Percentiles rank a stretch among this genome's conserved stretches.
phyloP scores from a whole-genome alignment of 495 filamentous ascomycete species.

The Aspergillus carlsbadensis region DNA sequence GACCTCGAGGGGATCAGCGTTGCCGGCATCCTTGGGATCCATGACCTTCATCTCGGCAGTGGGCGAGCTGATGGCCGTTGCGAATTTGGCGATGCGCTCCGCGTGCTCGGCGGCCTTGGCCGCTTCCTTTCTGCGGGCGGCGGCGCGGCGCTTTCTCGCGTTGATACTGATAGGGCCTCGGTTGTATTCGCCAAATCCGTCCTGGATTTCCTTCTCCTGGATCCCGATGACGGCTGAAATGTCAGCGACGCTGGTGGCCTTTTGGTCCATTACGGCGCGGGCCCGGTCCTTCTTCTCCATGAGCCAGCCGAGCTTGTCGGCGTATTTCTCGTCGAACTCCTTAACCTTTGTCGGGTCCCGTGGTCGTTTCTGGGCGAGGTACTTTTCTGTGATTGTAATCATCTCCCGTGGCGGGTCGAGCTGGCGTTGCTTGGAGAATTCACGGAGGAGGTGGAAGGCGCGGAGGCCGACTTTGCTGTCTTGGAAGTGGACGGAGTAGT shows the following conservation, averaged over 20 bases:
- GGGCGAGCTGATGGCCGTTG: constrained; percentile 27
- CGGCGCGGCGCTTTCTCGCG: constrained; percentile 30
- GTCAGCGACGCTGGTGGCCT: constrained; percentile 84
- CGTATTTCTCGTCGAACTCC: constrained; percentile 46
- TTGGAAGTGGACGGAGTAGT: constrained; percentile 74
- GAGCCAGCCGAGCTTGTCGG: constrained; percentile 40
- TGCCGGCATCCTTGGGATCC: constrained; percentile 28
- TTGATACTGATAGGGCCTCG: constrained; percentile 34
- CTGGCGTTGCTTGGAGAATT: constrained; percentile 60
- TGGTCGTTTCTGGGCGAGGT: constrained; percentile 59
- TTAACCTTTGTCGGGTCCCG: constrained; percentile 44
- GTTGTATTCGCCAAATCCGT: constrained; percentile 30
- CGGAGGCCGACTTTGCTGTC: constrained; percentile 62
- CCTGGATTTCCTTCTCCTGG: constrained; percentile 41
- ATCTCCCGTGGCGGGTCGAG: constrained; percentile 44
- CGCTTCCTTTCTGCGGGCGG: constrained; percentile 39
- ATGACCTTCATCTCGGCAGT: constrained; percentile 30
- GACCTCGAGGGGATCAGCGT: constrained; percentile 22
- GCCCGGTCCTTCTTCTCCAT: constrained; percentile 58
- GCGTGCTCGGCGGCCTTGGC: constrained; percentile 33
- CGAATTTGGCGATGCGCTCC: constrained; percentile 30
- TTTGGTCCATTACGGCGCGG: constrained; percentile 75
- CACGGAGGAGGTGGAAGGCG: constrained; percentile 77
- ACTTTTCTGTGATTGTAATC: constrained; percentile 49
- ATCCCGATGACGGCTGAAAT: constrained; percentile 72